Evolutionary conservation across 2,329 filamentous ascomycete genomes (phyloP).

Genomic region (Aspergillus transmontanensis): DNA sequence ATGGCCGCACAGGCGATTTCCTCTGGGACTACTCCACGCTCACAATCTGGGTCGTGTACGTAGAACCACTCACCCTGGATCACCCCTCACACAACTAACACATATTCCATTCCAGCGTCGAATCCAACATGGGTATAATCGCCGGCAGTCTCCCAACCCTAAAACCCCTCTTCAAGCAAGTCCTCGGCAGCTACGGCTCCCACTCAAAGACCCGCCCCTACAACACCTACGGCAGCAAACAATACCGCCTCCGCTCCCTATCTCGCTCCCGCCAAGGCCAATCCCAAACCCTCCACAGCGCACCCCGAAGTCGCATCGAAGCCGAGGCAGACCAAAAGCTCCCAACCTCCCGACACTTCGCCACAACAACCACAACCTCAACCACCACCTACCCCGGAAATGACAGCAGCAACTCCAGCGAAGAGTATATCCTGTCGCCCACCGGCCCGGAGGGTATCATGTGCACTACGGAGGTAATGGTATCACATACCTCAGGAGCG

Average conservation of each 20-base stretch:
- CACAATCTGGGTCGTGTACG: conserved; percentile 49
- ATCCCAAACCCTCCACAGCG: not conserved
- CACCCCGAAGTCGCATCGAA: not conserved
- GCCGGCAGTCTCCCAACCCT: conserved; percentile 35
- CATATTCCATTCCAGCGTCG: conserved; percentile 17
- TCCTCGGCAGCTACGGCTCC: conserved; percentile 25
- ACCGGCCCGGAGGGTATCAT: conserved; percentile 5
- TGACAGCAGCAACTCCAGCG: conserved; percentile 14
- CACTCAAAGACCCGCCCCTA: conserved; percentile 16
- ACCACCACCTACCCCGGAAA: not conserved
- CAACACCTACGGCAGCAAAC: conserved; percentile 14
- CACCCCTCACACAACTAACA: not conserved
- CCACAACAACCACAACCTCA: not conserved
- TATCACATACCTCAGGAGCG: not conserved
- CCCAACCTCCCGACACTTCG: not conserved
- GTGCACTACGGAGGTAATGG: conserved; percentile 17
- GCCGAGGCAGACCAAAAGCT: not conserved
- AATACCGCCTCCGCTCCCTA: conserved; percentile 16
- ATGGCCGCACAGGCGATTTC: conserved; percentile 45
- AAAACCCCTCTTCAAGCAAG: conserved; percentile 33
- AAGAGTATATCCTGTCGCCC: conserved; percentile 15
- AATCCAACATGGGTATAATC: conserved; percentile 34
- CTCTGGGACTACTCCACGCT: conserved; percentile 52
- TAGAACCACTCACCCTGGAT: not conserved
- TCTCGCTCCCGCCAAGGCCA: conserved; percentile 7